Evolutionary conservation across 768 basidiomycete species (phyloP).

Genomic region (Boletus rubroflammeus): DNA sequence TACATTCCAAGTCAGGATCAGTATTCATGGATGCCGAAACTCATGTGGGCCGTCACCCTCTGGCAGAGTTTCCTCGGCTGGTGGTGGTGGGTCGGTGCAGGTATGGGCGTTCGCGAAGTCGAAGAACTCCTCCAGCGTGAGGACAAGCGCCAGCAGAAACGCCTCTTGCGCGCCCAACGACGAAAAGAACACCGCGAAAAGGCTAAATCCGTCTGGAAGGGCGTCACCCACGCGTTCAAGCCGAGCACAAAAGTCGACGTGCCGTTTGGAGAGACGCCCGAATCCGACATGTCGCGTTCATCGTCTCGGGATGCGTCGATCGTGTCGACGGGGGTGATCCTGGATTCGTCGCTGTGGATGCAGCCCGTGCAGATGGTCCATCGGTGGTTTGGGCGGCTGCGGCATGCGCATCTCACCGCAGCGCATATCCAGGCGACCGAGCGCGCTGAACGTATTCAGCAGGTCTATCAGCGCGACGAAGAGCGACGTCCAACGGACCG

Average conservation of each 20-base stretch:
- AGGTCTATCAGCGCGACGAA: constrained; percentile 46
- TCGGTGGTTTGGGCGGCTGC: constrained; percentile 56
- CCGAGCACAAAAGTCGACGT: not conserved
- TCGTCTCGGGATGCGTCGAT: constrained; percentile 10
- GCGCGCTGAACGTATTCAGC: constrained; percentile 61
- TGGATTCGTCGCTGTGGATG: not conserved
- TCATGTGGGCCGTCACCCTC: constrained; percentile 88
- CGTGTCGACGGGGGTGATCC: not conserved
- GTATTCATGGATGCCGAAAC: constrained; percentile 85
- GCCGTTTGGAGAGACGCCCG: not conserved
- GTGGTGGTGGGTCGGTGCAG: constrained; percentile 99
- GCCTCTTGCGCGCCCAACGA: constrained; percentile 44
- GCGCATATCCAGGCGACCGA: constrained; percentile 69
- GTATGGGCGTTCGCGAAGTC: constrained; percentile 72
- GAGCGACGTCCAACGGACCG: constrained; percentile 14
- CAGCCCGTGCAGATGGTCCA: constrained; percentile 36
- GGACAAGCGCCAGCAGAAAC: constrained; percentile 52
- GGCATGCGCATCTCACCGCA: constrained; percentile 68
- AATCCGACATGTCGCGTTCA: not conserved
- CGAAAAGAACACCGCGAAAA: constrained; percentile 48
- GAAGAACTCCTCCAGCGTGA: constrained; percentile 56
- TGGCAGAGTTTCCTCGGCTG: constrained; percentile 98
- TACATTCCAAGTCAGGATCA: constrained; percentile 82
- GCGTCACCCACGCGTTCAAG: constrained; percentile 51
- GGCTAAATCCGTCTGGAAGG: constrained; percentile 56